Evolutionary conservation across 2,329 filamentous ascomycete genomes (phyloP).

Genomic region (Trichoderma simmonsii): DNA sequence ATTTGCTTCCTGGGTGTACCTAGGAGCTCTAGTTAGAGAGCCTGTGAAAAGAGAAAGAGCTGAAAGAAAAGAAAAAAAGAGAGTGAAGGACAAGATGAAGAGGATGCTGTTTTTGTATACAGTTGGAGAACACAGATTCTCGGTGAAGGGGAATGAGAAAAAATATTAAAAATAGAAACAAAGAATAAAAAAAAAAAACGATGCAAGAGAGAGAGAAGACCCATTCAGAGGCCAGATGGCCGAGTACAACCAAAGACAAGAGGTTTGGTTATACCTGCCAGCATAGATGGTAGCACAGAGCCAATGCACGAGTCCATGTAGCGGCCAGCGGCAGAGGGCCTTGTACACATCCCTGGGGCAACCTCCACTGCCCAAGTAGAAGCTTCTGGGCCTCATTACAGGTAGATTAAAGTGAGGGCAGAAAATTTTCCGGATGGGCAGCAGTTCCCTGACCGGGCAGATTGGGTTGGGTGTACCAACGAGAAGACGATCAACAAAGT

Average conservation of each 20-base stretch:
- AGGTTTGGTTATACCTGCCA: constrained; percentile 42
- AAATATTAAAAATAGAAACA: not conserved
- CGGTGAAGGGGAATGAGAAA: not conserved
- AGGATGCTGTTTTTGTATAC: not conserved
- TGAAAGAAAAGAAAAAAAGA: not conserved
- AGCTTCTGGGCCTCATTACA: not conserved
- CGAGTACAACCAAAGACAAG: constrained; percentile 29
- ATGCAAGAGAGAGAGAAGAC: constrained; percentile 22
- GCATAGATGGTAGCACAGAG: constrained; percentile 42
- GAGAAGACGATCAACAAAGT: constrained; percentile 5
- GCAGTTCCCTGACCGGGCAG: not conserved
- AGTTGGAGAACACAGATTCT: not conserved
- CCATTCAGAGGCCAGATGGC: constrained; percentile 18
- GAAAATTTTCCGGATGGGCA: constrained; percentile 1
- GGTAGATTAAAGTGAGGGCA: not conserved
- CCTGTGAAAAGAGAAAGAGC: not conserved
- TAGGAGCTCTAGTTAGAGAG: constrained; percentile 32
- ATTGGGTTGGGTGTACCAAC: constrained; percentile 10
- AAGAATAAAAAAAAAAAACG: not conserved
- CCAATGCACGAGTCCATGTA: constrained; percentile 19
- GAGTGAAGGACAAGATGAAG: not conserved
- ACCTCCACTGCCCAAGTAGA: not conserved
- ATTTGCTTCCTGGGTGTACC: constrained; percentile 55
- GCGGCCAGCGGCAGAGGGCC: constrained; percentile 15
- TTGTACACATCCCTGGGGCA: constrained; percentile 11